Evolutionary conservation across 768 basidiomycete genomes (phyloP).

Genomic region (Mycena sanguinolenta): DNA sequence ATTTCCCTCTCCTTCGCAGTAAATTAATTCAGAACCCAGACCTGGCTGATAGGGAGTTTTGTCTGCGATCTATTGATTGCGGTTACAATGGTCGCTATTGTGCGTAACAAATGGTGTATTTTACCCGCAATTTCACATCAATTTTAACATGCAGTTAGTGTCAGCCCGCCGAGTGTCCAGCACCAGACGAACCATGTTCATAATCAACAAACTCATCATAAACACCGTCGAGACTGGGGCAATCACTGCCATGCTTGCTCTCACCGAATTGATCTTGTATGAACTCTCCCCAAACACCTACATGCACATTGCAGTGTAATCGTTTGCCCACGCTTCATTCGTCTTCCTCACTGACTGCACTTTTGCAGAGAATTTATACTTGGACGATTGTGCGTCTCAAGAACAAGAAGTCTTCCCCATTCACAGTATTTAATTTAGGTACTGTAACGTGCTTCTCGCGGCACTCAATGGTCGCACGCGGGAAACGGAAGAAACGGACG

Average conservation of each 20-base stretch:
- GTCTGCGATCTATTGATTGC: too few species aligned
- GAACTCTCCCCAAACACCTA: too few species aligned
- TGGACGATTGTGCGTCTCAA: constrained; percentile 1
- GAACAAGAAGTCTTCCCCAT: background rate
- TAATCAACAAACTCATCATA: constrained; percentile 28
- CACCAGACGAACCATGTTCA: constrained; percentile 8
- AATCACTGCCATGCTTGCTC: too few species aligned
- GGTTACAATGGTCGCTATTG: constrained; percentile 11
- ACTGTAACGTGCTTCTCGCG: too few species aligned
- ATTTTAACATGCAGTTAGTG: background rate
- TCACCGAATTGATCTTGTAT: too few species aligned
- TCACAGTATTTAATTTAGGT: too few species aligned
- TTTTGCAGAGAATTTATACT: background rate
- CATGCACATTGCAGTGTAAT: too few species aligned
- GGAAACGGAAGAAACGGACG: background rate
- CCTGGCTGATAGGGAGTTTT: constrained; percentile 19
- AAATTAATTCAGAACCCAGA: background rate
- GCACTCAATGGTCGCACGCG: too few species aligned
- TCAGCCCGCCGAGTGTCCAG: constrained; percentile 5
- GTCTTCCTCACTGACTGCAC: background rate
- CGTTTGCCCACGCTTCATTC: too few species aligned
- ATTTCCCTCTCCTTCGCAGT: background rate
- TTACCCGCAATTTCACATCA: background rate
- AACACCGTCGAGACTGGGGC: too few species aligned
- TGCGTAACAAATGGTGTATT: background rate